Conservation (phyloP, 768 basidiomycete genomes). For the Mycena belliarum region DNA sequence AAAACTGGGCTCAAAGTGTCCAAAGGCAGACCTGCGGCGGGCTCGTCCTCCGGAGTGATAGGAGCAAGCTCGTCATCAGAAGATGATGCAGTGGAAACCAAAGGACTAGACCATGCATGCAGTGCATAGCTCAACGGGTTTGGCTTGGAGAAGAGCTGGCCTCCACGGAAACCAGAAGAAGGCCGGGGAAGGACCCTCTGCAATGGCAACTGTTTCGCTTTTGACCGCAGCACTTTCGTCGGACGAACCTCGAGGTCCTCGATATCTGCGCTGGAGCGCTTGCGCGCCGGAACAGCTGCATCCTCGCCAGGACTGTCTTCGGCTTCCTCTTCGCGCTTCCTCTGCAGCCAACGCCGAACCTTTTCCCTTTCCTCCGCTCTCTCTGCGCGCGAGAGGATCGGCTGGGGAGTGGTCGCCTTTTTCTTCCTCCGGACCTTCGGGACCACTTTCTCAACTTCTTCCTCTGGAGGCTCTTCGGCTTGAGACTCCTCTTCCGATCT, state of each 20-base stretch:
- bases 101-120: constrained; percentile 54
- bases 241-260: constrained; percentile 36
- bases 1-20: constrained; percentile 54
- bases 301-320: constrained; percentile 25
- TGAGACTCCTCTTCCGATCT: constrained; percentile 10
- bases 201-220: constrained; percentile 24
- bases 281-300: constrained; percentile 26
- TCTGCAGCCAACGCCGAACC: constrained; percentile 38
- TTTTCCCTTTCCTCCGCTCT: constrained; percentile 44
- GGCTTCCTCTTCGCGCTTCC: constrained; percentile 16
- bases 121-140: constrained; percentile 63
- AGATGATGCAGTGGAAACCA: constrained; percentile 43
- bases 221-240: constrained; percentile 30
- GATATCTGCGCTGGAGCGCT: constrained; percentile 33
- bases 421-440: constrained; percentile 14
- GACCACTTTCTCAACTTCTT: constrained; percentile 3
- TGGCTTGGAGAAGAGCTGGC: constrained; percentile 54
- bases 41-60: constrained; percentile 59
- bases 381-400: constrained; percentile 37
- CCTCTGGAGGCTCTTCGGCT: constrained; percentile 6
- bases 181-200: constrained; percentile 45
- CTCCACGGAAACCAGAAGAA: constrained; percentile 42
- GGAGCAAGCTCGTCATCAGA: constrained; percentile 53
- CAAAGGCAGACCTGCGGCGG: constrained; percentile 46
- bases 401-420: constrained; percentile 8